Conservation (phyloP, 495 filamentous ascomycete species). For the Podospora anserina region DNA sequence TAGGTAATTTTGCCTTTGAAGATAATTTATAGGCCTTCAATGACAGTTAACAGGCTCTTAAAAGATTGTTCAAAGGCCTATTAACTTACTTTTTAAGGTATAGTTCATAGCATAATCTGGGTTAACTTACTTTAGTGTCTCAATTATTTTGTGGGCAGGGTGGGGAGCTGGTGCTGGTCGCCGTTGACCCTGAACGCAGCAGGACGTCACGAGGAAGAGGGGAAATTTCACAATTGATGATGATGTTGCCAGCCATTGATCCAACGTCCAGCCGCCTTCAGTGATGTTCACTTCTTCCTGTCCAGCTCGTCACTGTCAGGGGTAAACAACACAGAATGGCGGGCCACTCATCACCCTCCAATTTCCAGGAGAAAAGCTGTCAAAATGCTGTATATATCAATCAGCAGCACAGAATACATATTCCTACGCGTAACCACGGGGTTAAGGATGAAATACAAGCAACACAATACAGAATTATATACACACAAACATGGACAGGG, state of each 20-base stretch:
- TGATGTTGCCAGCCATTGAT: background rate
- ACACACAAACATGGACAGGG: background rate
- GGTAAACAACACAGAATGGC: background rate
- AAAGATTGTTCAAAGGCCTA: too few species aligned
- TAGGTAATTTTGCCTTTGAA: too few species aligned
- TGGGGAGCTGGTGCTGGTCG: background rate
- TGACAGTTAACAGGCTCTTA: too few species aligned
- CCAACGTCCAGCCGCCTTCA: background rate
- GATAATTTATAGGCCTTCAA: too few species aligned
- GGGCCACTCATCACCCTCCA: too few species aligned
- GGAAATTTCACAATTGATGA: background rate
- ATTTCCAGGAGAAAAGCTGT: background rate
- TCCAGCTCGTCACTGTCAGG: background rate
- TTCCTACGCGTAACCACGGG: too few species aligned
- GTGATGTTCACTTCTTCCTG: background rate
- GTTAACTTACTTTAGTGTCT: too few species aligned
- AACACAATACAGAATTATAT: background rate
- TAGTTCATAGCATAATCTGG: too few species aligned
- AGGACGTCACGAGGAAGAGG: conserved; percentile 7
- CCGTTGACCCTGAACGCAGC: background rate
- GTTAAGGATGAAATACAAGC: background rate
- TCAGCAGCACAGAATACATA: background rate
- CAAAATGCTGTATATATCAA: background rate
- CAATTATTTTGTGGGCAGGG: too few species aligned
- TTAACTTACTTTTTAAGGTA: too few species aligned